These are phyloP conservation scores for Ciborinia camelliae DNA, from an alignment of 2,329 filamentous ascomycete genomes.

Conservation along the genomic window DNA sequence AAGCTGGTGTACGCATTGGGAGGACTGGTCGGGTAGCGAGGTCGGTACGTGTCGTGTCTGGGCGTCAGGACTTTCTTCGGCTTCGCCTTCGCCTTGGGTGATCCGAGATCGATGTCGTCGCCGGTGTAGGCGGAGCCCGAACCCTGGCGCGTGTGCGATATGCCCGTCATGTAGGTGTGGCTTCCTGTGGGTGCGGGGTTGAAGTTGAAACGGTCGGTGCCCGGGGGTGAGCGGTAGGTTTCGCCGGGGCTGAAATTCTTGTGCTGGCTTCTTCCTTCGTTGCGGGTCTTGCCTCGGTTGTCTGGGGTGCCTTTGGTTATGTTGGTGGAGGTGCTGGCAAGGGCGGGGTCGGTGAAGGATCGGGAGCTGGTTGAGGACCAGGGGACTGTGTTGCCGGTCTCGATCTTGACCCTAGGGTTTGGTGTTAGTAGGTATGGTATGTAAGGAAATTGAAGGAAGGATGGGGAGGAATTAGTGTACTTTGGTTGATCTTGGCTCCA, in stretches of 20 bases:
- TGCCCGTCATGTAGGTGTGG: background rate
- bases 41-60: background rate
- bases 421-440: background rate
- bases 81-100: background rate
- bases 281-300: background rate
- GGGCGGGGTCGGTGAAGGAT: background rate
- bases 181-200: background rate
- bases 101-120: background rate
- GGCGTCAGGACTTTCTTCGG: too few species aligned
- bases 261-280: too few species aligned
- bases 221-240: too few species aligned
- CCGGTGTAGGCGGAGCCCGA: background rate
- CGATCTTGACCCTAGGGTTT: background rate
- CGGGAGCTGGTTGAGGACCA: background rate
- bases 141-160: background rate
- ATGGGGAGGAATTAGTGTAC: background rate
- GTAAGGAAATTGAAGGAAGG: fast-evolving
- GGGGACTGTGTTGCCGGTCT: background rate
- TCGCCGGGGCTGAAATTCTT: too few species aligned
- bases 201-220: background rate
- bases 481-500: background rate
- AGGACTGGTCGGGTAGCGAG: background rate
- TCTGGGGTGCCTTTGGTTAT: too few species aligned
- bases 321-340: background rate
- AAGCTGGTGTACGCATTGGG: background rate